phyloP scores from a whole-genome alignment of 257 asterid species.

The Primulina huaijiensis region DNA sequence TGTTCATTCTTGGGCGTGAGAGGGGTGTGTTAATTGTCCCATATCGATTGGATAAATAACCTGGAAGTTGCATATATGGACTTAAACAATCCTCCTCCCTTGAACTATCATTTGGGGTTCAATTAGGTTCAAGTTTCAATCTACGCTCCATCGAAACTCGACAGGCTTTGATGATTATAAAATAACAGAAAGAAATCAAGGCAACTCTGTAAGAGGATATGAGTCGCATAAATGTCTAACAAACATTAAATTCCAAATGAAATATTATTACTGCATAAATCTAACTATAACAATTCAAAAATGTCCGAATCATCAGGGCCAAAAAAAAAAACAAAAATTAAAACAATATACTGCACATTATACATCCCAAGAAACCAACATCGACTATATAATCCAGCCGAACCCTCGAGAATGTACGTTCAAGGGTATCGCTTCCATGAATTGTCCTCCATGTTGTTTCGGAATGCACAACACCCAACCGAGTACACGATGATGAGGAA shows the following conservation, averaged over 20 bases:
- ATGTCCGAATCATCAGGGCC: constrained; percentile 12
- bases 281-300: neutral
- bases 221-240: neutral
- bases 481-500: constrained; percentile 81
- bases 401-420: constrained; percentile 2
- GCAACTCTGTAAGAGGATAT: neutral
- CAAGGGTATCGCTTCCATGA: constrained; percentile 84
- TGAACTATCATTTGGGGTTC: too few species aligned
- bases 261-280: neutral
- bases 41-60: too few species aligned
- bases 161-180: too few species aligned
- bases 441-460: constrained; percentile 78
- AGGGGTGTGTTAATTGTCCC: too few species aligned
- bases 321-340: neutral
- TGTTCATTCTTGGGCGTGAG: too few species aligned
- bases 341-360: constrained; percentile 15
- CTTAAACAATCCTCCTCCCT: too few species aligned
- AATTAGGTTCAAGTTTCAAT: too few species aligned
- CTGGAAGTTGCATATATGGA: too few species aligned
- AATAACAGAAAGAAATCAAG: neutral
- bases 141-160: too few species aligned
- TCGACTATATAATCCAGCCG: constrained; percentile 12
- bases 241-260: constrained; percentile 1
- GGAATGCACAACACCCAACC: constrained; percentile 75
- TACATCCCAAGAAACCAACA: constrained; percentile 32